A percentile compares a stretch with the other conserved stretches of the same genome.
phyloP scores from a whole-genome alignment of 2,329 filamentous ascomycete genomes.

The Phyllachora maydis region DNA sequence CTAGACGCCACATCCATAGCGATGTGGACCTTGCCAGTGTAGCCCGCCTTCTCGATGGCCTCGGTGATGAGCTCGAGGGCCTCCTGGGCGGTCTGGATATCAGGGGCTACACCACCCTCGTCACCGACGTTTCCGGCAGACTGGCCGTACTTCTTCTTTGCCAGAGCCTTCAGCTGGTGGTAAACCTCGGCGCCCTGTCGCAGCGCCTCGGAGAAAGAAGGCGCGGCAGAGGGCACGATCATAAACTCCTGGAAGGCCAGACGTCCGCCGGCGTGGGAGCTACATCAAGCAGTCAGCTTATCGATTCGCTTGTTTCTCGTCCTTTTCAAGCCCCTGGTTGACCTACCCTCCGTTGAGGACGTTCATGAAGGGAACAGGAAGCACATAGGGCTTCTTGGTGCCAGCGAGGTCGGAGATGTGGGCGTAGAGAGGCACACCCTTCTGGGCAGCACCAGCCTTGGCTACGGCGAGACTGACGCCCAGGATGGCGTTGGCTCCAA shows the following conservation, averaged over 20 bases:
- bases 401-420: slow-evolving; percentile 75
- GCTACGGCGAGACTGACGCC: slow-evolving; percentile 70
- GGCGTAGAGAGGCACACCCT: slow-evolving; percentile 70
- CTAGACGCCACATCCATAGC: slow-evolving; percentile 98
- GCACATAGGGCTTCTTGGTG: slow-evolving; percentile 80
- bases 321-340: no score
- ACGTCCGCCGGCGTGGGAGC: slow-evolving; percentile 93
- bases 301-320: neutral
- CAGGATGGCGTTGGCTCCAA: slow-evolving; percentile 76
- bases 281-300: slow-evolving; percentile 6
- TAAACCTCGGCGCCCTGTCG: slow-evolving; percentile 95
- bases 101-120: slow-evolving; percentile 96
- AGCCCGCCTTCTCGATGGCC: slow-evolving; percentile 85
- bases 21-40: slow-evolving; percentile 91
- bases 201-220: slow-evolving; percentile 86
- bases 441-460: slow-evolving; percentile 78
- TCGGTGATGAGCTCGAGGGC: slow-evolving; percentile 90
- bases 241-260: slow-evolving; percentile 94
- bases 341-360: slow-evolving; percentile 58
- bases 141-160: slow-evolving; percentile 99
- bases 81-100: slow-evolving; percentile 94
- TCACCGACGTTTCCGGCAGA: slow-evolving; percentile 98
- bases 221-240: slow-evolving; percentile 71
- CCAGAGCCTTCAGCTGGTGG: slow-evolving; percentile 88
- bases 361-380: slow-evolving; percentile 86